Conservation (phyloP, 805 yeast species). For the Myxozyma nipponensis region DNA sequence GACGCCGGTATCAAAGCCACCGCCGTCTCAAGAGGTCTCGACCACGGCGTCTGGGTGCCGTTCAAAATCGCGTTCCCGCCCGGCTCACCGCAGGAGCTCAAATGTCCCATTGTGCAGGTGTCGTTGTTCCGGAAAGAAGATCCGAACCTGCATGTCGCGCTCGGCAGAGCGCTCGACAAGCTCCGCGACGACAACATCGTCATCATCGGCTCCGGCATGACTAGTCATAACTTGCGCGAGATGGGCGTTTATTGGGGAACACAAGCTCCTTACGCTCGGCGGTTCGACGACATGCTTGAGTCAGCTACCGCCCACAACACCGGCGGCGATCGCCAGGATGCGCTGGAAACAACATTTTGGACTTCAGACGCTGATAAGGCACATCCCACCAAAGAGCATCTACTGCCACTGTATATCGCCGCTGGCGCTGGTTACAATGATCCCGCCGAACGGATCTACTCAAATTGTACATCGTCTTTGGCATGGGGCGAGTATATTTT, state of each 20-base stretch:
- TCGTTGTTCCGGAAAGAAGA: constrained; percentile 38
- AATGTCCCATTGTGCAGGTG: constrained; percentile 44
- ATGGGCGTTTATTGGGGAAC: constrained; percentile 33
- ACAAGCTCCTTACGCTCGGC: constrained; percentile 47
- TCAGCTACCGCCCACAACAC: constrained; percentile 38
- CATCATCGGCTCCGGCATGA: constrained; percentile 69
- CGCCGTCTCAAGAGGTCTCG: constrained; percentile 57
- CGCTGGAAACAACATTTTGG: constrained; percentile 41
- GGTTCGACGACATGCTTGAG: constrained; percentile 50
- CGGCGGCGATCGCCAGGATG: constrained; percentile 37
- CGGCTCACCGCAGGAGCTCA: constrained; percentile 32
- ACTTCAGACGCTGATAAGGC: constrained; percentile 42
- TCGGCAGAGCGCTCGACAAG: constrained; percentile 54
- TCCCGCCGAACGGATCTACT: constrained; percentile 46
- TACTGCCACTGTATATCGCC: constrained; percentile 61
- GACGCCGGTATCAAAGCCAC: constrained; percentile 45
- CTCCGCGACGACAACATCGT: constrained; percentile 52
- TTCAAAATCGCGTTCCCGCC: constrained; percentile 17
- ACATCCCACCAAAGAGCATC: constrained; percentile 77
- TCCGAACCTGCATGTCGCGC: constrained; percentile 43
- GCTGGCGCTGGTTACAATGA: constrained; percentile 49
- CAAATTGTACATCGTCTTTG: constrained; percentile 44
- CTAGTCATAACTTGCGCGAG: constrained; percentile 73
- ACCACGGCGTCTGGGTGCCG: constrained; percentile 80
- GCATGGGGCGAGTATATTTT: constrained; percentile 66